These are phyloP conservation scores for Scopulariopsis brevicaulis DNA, from an alignment of 2,329 filamentous ascomycete species.

Conservation along the genomic window DNA sequence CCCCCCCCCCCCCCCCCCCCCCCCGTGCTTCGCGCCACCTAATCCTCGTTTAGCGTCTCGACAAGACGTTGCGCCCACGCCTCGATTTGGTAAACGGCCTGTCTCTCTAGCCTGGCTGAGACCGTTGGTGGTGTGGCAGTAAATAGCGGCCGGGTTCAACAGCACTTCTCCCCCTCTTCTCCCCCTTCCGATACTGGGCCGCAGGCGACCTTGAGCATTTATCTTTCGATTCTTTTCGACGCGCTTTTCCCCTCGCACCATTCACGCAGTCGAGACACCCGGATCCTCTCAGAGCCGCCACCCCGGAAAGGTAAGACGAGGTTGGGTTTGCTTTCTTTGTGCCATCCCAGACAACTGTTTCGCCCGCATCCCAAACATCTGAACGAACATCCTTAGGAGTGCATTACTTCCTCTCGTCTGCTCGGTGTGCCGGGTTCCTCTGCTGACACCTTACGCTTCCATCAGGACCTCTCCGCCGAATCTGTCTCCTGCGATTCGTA, in stretches of 20 bases:
- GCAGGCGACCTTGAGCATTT: background rate
- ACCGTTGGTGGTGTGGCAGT: background rate
- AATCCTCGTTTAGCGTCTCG: conserved; percentile 1
- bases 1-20: background rate
- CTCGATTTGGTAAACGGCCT: background rate
- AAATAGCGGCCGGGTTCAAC: background rate
- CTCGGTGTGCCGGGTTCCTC: background rate
- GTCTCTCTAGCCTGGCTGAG: background rate
- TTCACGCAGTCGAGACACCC: background rate
- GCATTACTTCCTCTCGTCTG: background rate
- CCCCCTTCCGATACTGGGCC: background rate
- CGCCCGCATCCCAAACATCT: background rate
- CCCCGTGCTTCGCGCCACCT: background rate
- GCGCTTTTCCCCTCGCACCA: background rate
- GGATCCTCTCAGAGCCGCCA: background rate
- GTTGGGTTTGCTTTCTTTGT: background rate
- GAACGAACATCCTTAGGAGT: background rate
- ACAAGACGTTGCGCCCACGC: background rate
- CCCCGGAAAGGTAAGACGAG: background rate
- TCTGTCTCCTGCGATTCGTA: background rate
- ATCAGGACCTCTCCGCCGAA: background rate
- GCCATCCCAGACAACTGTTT: background rate
- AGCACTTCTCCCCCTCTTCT: background rate
- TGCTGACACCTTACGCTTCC: background rate
- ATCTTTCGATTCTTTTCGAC: background rate